phyloP scores from a whole-genome alignment of 148 eudicot genomes.

The Heliamphora exappendiculata region DNA sequence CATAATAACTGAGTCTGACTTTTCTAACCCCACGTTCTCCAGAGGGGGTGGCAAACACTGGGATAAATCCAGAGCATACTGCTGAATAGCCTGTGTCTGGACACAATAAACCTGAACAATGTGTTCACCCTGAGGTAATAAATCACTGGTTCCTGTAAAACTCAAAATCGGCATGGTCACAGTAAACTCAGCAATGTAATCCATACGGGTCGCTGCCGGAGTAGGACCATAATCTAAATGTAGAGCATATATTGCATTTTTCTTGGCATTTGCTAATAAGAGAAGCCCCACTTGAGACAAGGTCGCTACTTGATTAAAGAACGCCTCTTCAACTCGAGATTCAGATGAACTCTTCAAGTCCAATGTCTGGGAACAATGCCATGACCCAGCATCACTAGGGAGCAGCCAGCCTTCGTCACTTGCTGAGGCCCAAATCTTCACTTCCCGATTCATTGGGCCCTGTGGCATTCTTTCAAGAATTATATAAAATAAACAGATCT shows the following conservation, averaged over 20 bases:
- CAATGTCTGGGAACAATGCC: slow-evolving; percentile 84
- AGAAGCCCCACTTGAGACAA: slow-evolving; percentile 84
- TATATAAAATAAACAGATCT: neutral
- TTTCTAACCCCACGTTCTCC: slow-evolving; percentile 51
- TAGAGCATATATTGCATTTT: slow-evolving; percentile 93
- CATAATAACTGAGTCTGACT: slow-evolving; percentile 51
- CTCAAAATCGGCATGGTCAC: slow-evolving; percentile 98
- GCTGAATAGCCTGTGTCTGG: slow-evolving; percentile 98
- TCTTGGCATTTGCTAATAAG: slow-evolving; percentile 90
- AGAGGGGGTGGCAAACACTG: slow-evolving; percentile 85
- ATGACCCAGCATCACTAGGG: slow-evolving; percentile 92
- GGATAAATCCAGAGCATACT: slow-evolving; percentile 90
- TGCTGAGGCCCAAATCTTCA: slow-evolving; percentile 82
- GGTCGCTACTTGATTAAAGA: slow-evolving; percentile 88
- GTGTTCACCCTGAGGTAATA: slow-evolving; percentile 68
- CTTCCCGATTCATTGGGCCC: slow-evolving; percentile 89
- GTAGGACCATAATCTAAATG: slow-evolving; percentile 82
- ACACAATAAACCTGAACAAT: slow-evolving; percentile 91
- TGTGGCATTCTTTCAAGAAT: slow-evolving; percentile 16
- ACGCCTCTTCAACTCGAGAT: slow-evolving; percentile 61
- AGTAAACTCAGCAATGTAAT: slow-evolving; percentile 91
- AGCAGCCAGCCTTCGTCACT: slow-evolving; percentile 99
- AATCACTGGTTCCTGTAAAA: slow-evolving; percentile 85
- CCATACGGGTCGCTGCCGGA: slow-evolving; percentile 79
- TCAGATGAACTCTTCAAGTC: slow-evolving; percentile 72